Base-by-base conservation (phyloP, 352 stramenopile genomes). In the Phytophthora agathidicida region DNA sequence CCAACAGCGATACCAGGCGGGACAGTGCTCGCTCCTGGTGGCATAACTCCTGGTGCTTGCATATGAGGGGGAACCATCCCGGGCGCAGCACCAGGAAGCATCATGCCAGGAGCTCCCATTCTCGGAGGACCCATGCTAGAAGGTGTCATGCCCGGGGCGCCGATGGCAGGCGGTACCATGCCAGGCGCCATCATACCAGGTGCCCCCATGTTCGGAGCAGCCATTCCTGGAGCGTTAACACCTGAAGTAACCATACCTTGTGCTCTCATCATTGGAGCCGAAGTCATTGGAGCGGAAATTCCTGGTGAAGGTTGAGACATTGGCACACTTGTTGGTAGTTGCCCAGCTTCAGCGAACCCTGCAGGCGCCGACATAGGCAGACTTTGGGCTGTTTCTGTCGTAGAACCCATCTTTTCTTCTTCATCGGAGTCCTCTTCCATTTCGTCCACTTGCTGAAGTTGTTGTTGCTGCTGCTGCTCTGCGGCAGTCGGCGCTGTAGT, bases 371-470 rank as follows among this genome's bases (percentile, higher is more conserved):
- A 10, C 19, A 60, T n/a, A 47, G 60, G 39, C 26, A 65, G 55
- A 22, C 0, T 45, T 52, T 51, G 52, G 30, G 19, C 5, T 33
- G 22, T 33, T 19, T 55, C 51, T 24, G 20, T 35, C 41, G 19
- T 3, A 57, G 37, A 17, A 11, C 38, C 37, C 17, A 38, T n/a
- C n/a, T 63, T 66, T 8, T 72, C 51, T 54, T 77, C 66, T 26
- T 85, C 73, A 30, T 79, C 65, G 0, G 74, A 67, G 14, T 74
- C 68, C 24, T 77, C 62, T 47, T 83, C 80, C 51, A 73, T 72
- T 11, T 80, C 62, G n/a, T 80, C 62, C n/a, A 71, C 39, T 16
- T 50, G 48, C 23, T 54, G n/a, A n/a, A n/a, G 14, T 51, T 59
- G 62, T n/a, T 65, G 55, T 9, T 68, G 45, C 28, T 63, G 47